A percentile compares a stretch with the other conserved stretches of the same genome.
Conservation (phyloP, 148 eudicot genomes). For the Rhododendron griersonianum region DNA sequence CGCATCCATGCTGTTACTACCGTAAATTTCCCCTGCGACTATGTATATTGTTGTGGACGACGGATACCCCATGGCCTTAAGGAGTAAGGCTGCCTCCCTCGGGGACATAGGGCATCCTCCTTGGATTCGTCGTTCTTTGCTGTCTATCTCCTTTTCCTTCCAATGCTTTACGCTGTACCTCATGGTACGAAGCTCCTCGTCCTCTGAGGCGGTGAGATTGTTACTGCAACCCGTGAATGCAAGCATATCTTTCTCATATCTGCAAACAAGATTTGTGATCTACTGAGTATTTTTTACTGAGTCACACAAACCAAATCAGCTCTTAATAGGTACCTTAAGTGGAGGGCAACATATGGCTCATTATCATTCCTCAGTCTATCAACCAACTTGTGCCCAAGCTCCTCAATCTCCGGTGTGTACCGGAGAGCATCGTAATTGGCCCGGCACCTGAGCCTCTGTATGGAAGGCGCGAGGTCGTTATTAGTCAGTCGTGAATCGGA, state of each 20-base stretch:
- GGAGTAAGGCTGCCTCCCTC: slow-evolving; percentile 65
- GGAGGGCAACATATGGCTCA: slow-evolving; percentile 58
- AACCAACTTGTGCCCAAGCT: slow-evolving; percentile 39
- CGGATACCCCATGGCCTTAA: slow-evolving; percentile 73
- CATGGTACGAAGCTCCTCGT: slow-evolving; percentile 44
- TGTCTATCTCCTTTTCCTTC: slow-evolving; percentile 65
- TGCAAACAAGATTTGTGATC: background rate
- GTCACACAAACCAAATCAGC: background rate
- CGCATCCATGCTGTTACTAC: slow-evolving; percentile 38
- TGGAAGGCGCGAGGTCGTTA: slow-evolving; percentile 46
- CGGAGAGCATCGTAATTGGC: slow-evolving; percentile 56
- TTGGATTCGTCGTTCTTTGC: slow-evolving; percentile 31
- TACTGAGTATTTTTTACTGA: background rate
- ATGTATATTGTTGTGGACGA: slow-evolving; percentile 46
- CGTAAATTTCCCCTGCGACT: slow-evolving; percentile 71
- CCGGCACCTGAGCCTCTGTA: slow-evolving; percentile 63
- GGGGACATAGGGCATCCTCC: slow-evolving; percentile 87
- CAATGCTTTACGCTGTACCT: slow-evolving; percentile 49
- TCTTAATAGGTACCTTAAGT: slow-evolving; percentile 43
- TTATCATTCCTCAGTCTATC: slow-evolving; percentile 29
- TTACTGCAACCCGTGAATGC: slow-evolving; percentile 82
- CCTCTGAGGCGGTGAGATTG: slow-evolving; percentile 42
- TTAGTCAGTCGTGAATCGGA: slow-evolving; percentile 68
- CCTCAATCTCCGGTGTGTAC: slow-evolving; percentile 51
- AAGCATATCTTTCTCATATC: slow-evolving; percentile 84